Evolutionary conservation across 75 land plant species (phyloP).

Genomic region (Ceratopteris richardii): DNA sequence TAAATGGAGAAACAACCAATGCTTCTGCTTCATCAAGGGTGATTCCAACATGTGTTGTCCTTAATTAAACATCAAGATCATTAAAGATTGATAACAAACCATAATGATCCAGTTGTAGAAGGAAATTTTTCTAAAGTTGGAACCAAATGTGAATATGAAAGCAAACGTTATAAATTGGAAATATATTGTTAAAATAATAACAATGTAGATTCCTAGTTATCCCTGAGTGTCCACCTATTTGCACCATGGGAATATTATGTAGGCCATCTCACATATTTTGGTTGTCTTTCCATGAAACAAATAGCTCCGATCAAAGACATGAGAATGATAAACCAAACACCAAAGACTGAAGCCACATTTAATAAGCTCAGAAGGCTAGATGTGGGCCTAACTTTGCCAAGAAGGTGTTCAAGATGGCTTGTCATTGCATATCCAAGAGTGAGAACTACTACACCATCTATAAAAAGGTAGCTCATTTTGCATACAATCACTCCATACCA

Average conservation of each 20-base stretch:
- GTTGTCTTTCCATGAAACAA: slow-evolving; percentile 13
- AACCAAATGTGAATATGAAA: slow-evolving; percentile 34
- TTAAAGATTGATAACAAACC: slow-evolving; percentile 24
- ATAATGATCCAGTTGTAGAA: slow-evolving; percentile 24
- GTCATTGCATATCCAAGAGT: slow-evolving; percentile 41
- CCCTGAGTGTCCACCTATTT: slow-evolving; percentile 37
- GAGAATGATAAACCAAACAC: slow-evolving; percentile 31
- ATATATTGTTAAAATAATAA: slow-evolving; percentile 32
- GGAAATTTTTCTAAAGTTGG: slow-evolving; percentile 24
- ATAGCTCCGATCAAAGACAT: slow-evolving; percentile 23
- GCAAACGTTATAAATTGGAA: slow-evolving; percentile 39
- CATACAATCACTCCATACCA: slow-evolving; percentile 39
- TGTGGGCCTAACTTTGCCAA: slow-evolving; percentile 36
- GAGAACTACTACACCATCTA: slow-evolving; percentile 39
- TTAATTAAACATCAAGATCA: slow-evolving; percentile 25
- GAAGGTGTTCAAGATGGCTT: slow-evolving; percentile 30
- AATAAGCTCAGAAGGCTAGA: slow-evolving; percentile 31
- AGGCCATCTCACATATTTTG: slow-evolving; percentile 33
- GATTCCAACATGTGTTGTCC: too few relatives aligned
- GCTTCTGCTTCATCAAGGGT: too few relatives aligned
- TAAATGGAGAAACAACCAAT: too few relatives aligned
- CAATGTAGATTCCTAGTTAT: slow-evolving; percentile 40
- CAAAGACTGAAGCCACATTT: slow-evolving; percentile 29
- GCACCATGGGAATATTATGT: slow-evolving; percentile 37
- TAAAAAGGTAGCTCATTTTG: slow-evolving; percentile 35